A percentile compares a stretch with the other conserved stretches of the same genome.
Conservation (phyloP, 2,329 filamentous ascomycete genomes). For the Pseudofabraea citricarpa region DNA sequence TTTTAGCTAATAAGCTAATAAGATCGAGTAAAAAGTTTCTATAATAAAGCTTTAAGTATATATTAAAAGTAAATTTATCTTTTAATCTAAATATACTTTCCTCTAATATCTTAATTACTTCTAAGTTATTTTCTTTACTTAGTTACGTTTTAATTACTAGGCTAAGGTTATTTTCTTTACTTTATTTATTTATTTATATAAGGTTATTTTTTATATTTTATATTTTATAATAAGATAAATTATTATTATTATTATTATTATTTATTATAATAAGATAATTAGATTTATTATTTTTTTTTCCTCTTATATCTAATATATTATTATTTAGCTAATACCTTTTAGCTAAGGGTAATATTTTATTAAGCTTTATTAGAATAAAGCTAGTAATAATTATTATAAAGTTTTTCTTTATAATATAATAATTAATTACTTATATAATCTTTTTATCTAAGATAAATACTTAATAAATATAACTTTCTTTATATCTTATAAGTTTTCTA, state of each 20-base stretch:
- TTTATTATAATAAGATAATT: neutral
- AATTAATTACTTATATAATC: neutral
- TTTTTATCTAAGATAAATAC: neutral
- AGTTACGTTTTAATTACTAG: neutral
- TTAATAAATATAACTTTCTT: constrained; percentile 1
- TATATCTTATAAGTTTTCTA: neutral
- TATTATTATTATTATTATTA: neutral
- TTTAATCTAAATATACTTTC: too few species aligned
- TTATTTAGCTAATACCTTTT: neutral
- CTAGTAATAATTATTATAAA: neutral
- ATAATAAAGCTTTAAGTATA: too few species aligned
- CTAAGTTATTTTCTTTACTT: neutral
- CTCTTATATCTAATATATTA: neutral
- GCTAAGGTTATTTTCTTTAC: too few species aligned
- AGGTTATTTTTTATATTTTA: neutral
- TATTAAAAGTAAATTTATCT: too few species aligned
- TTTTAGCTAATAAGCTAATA: neutral
- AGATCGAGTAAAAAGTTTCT: too few species aligned
- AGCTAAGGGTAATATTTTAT: neutral
- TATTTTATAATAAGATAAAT: neutral
- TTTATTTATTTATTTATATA: neutral
- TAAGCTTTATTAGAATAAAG: neutral
- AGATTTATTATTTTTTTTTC: too few species aligned
- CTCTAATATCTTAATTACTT: neutral
- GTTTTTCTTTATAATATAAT: neutral